Base-by-base conservation (phyloP, 2,329 filamentous ascomycete species). In the Pseudogymnoascus sp. region DNA sequence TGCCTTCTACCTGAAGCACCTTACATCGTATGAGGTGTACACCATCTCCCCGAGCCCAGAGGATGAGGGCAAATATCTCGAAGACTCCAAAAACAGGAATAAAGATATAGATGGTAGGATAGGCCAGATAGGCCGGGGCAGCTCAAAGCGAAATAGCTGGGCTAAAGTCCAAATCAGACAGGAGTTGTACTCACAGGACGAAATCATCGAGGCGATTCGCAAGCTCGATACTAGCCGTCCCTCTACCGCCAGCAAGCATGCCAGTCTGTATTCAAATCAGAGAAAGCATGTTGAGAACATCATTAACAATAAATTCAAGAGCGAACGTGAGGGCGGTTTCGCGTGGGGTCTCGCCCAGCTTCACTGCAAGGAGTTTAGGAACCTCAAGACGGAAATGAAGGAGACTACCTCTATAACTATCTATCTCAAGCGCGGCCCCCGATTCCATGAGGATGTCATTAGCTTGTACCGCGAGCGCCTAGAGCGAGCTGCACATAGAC, bases 311-410 rank as follows among this genome's bases (percentile, higher is more conserved):
- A 64, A 72, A 35, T 68, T 40, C 16, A 66, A 33, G 1, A 63
- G 63, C 26, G 69, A 74, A 40, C 4, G 1, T 1, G 68, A 72
- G 40, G 4, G 0, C 56, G 43, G 16, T 35, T 74, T 72, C 63
- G 61, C 67, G 35, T 74, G 69, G 70, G 66, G 66, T 1, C 64
- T 74, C 19, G 67, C 64, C 5, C 71, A 74, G 61, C 60, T 73
- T 14, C 68, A 69, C 8, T 64, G 61, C 16, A 22, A 37, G 16
- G 62, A 26, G 53, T 65, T 61, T 59, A 64, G 12, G 28, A 8
- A 59, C 3, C 3, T 26, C 24, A 64, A 64, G 37, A 24, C 61
- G 12, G 35, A 26, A 19, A 63, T 59, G 35, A 67, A 65, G 46
- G 69, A 70, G 62, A 72, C 69, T 0, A 59, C 62, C 6, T 64